These are phyloP conservation scores for Sporobolus alterniflorus DNA, from an alignment of 202 grass and related monocot genomes.

Conservation along the genomic window DNA sequence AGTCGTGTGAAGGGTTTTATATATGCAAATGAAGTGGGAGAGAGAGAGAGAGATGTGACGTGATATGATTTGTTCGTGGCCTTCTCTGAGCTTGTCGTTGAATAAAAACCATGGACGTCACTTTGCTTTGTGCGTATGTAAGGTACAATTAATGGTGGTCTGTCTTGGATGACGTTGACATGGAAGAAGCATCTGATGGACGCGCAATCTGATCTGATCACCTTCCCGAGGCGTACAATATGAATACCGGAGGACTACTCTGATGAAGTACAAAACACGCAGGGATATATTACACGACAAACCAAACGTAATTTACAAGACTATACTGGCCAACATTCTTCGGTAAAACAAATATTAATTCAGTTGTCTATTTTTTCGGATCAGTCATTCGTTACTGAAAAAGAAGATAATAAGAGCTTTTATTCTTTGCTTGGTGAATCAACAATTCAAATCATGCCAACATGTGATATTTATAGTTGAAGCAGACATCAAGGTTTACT, in stretches of 20 bases:
- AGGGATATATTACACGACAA: too few relatives aligned
- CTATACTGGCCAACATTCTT: neutral
- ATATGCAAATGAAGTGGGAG: neutral
- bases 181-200: conserved; percentile 19
- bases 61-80: neutral
- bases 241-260: too few relatives aligned
- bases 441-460: neutral
- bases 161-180: neutral
- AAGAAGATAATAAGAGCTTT: too few relatives aligned
- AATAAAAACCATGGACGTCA: neutral
- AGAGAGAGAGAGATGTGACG: neutral
- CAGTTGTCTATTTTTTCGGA: too few relatives aligned
- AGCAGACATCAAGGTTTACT: neutral
- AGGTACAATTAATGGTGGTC: conserved; percentile 11
- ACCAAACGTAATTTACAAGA: neutral
- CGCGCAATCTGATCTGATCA: neutral
- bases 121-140: conserved; percentile 31
- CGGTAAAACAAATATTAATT: too few relatives aligned
- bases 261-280: too few relatives aligned
- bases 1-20: neutral
- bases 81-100: conserved; percentile 32
- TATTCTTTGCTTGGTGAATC: too few relatives aligned
- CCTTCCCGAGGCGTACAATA: neutral
- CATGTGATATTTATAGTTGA: neutral
- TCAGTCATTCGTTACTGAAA: too few relatives aligned